Conservation (phyloP, 176 grass and related monocot species). For the Aegilops longissima region DNA sequence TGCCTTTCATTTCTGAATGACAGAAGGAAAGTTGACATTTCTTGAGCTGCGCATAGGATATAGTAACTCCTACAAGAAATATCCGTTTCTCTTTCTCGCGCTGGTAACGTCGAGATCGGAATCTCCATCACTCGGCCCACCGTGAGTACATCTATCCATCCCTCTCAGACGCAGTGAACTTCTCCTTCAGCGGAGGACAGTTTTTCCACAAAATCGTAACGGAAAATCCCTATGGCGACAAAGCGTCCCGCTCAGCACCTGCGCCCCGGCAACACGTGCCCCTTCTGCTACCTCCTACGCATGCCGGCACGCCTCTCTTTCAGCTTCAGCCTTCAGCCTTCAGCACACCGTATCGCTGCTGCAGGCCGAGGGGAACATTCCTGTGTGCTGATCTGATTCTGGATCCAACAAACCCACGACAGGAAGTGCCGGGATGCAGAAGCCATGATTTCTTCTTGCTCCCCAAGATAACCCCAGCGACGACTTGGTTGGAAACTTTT, state of each 20-base stretch:
- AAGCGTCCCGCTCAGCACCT: background rate
- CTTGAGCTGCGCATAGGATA: background rate
- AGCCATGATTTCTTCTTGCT: background rate
- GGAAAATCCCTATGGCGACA: background rate
- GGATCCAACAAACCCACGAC: background rate
- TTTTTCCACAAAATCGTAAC: background rate
- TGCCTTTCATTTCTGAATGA: too few relatives aligned
- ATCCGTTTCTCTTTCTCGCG: background rate
- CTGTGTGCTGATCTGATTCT: background rate
- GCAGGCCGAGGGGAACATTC: background rate
- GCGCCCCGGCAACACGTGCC: background rate
- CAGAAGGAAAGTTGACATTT: background rate
- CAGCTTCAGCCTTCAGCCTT: background rate
- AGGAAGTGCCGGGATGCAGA: background rate
- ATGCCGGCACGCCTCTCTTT: background rate
- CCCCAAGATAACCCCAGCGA: background rate
- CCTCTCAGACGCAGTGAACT: background rate
- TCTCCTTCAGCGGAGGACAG: background rate
- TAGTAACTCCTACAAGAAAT: background rate
- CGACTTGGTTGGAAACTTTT: background rate
- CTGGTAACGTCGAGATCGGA: background rate
- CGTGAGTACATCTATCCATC: background rate
- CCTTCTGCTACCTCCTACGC: background rate
- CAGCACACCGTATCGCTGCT: constrained; percentile 11
- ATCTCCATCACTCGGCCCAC: background rate